Base-by-base conservation (phyloP, 176 grass and related monocot species). In the Oryza rufipogon region DNA sequence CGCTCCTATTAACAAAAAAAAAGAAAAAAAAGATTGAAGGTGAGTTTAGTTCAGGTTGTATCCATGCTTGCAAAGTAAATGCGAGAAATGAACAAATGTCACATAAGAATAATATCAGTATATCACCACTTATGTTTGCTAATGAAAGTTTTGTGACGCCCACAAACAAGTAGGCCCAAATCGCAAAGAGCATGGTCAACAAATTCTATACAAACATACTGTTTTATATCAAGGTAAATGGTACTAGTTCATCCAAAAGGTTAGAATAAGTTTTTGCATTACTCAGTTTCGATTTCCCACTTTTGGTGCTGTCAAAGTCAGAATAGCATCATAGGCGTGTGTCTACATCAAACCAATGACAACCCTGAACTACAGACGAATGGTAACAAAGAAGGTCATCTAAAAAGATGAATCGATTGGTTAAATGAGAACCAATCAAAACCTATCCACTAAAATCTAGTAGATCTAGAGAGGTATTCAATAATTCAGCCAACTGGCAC, bases 1-100 rank as follows among this genome's bases (percentile, higher is more conserved):
- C 0, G 91, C 91, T 26, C 91, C 91, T 92, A 68, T 51, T 86
- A 49, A 68, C 19, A 80, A 42, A 30, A 83, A 83, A 80, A 34
- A 28, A 28, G 28, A 28, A 28, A 28, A 73, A 79, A n/a, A 81
- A 13, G 38, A 76, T 74, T 15, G 14, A 51, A 64, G 65, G 63
- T 85, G 22, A 85, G 46, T 71, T 76, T 51, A 63, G 45, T 32
- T 17, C 45, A 77, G 11, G 49, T 4, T 16, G 72, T 70, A 49
- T 64, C 70, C n/a, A 49, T 48, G 49, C 65, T 77, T 82, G 20
- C 51, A 22, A 77, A 63, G 42, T 61, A 70, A 87, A 81, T 33
- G 9, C 2, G 26, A 7, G 6, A 63, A 76, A 63, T 76, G 13
- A 81, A 32, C 39, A 66, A 80, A 63, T 70, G 65, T 6, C 17